phyloP scores from a whole-genome alignment of 2,329 filamentous ascomycete species.

The Apiospora koreana region DNA sequence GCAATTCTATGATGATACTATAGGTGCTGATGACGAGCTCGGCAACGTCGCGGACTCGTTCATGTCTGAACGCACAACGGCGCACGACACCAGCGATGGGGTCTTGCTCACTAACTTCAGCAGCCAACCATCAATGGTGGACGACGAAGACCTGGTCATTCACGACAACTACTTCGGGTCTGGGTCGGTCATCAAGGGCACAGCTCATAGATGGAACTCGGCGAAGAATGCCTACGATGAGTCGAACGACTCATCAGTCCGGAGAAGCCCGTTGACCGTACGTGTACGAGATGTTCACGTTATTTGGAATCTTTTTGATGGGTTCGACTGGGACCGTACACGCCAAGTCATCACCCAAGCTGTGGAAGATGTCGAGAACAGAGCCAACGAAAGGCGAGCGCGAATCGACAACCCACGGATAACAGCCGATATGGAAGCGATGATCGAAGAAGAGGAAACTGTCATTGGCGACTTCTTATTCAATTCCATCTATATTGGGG shows the following conservation, averaged over 20 bases:
- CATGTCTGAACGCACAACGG: slow-evolving; percentile 40
- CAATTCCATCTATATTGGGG: slow-evolving; percentile 97
- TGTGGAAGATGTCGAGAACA: slow-evolving; percentile 83
- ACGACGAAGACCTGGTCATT: slow-evolving; percentile 68
- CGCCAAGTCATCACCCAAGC: slow-evolving; percentile 84
- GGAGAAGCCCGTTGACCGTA: slow-evolving; percentile 72
- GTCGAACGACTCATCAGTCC: slow-evolving; percentile 60
- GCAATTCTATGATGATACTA: slow-evolving; percentile 48
- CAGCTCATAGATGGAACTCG: slow-evolving; percentile 80
- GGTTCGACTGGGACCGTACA: slow-evolving; percentile 93
- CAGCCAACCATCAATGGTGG: slow-evolving; percentile 41
- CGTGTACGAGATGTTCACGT: slow-evolving; percentile 84
- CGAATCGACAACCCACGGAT: slow-evolving; percentile 57
- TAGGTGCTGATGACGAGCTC: slow-evolving; percentile 22
- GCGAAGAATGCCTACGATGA: slow-evolving; percentile 72
- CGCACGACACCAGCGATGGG: slow-evolving; percentile 46
- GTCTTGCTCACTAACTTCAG: slow-evolving; percentile 46
- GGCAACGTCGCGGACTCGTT: slow-evolving; percentile 36
- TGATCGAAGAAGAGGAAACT: slow-evolving; percentile 73
- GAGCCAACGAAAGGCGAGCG: slow-evolving; percentile 73
- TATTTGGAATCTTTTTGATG: slow-evolving; percentile 98
- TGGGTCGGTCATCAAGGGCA: slow-evolving; percentile 60
- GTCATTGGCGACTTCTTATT: slow-evolving; percentile 95
- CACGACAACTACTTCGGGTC: slow-evolving; percentile 77
- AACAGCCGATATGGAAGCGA: slow-evolving; percentile 58